Conservation (phyloP, 495 filamentous ascomycete species). For the Opeltia flavorubescens region DNA sequence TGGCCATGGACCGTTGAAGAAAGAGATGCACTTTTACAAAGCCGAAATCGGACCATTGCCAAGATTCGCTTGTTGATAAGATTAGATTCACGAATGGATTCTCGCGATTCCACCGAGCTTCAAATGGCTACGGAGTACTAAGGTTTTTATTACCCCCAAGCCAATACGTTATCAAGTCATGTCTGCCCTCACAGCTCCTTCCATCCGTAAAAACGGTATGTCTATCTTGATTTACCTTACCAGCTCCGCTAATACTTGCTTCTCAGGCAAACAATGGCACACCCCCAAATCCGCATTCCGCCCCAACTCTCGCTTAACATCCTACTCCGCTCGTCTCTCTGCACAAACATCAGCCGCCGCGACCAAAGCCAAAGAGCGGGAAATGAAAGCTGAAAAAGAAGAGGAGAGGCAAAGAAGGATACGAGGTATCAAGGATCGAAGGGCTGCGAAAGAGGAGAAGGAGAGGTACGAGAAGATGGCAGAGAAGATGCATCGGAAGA, state of each 20-base stretch:
- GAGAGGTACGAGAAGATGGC: conserved; percentile 88
- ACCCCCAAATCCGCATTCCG: conserved; percentile 71
- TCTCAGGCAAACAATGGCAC: conserved; percentile 92
- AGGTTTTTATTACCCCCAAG: too few species aligned
- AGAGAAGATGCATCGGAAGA: conserved; percentile 92
- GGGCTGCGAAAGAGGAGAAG: conserved; percentile 81
- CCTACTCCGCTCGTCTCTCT: conserved; percentile 61
- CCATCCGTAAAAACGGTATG: conserved; percentile 21
- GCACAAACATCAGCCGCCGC: conserved; percentile 48
- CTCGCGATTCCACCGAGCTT: too few species aligned
- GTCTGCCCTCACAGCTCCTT: not conserved
- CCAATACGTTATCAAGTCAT: too few species aligned
- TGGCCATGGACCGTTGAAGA: too few species aligned
- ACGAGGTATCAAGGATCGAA: conserved; percentile 65
- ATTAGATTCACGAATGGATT: not conserved
- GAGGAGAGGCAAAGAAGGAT: conserved; percentile 67
- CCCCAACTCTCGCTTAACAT: conserved; percentile 56
- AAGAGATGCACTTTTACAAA: too few species aligned
- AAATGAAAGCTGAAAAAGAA: conserved; percentile 93
- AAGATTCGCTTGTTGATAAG: not conserved
- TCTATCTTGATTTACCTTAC: not conserved
- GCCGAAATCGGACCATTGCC: too few species aligned
- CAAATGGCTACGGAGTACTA: too few species aligned
- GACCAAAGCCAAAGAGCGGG: conserved; percentile 78
- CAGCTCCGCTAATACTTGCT: too few species aligned